Evolutionary conservation across 2,329 filamentous ascomycete species (phyloP), one percentile per base, ranked within the genome.

Genomic region (Aspergillus tubingensis): DNA sequence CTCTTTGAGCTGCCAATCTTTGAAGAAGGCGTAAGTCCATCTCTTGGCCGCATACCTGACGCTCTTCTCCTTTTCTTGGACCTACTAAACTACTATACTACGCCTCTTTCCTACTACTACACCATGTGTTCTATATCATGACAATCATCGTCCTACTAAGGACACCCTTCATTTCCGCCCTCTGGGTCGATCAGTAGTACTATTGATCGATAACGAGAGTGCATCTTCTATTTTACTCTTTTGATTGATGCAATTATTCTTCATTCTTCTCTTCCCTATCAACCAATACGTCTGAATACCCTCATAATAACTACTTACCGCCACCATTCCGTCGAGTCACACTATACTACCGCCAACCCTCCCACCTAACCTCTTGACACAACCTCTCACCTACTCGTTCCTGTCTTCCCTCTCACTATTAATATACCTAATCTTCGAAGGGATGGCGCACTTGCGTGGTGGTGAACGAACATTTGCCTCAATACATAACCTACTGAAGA

Each of bases 401-500:
- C 48, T 38, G 19, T 51, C 25, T 36, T 48, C 11, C 39, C 36
- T 56, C 54, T 43, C 48, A 60, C 48, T 54, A 54, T 49, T 61
- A 57, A 58, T 57, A 61, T 52, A 51, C 43, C 57, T 59, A 50
- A 55, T 50, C 27, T 32, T 41, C 39, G 50, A 62, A 68, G 68
- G 57, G 41, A 76, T 75, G 73, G 72, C 71, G 60, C 70, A 75
- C 62, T 60, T 72, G 53, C 72, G 67, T 62, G 65, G 69, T 61
- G 66, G 68, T 62, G 70, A 74, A 61, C 67, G 70, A 67, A 65
- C 67, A 27, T 74, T 76, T 58, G 70, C 73, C 23, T 73, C 72
- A 43, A 68, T 80, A 62, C 75, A 79, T 55, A 76, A 74, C 59
- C 66, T 79, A 15, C 66, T 79, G 61, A 80, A 77, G 68, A 80